A percentile compares a stretch with the other conserved stretches of the same genome.
Conservation (phyloP, 1,284 basidiomycete species). For the Sutorius eximius region DNA sequence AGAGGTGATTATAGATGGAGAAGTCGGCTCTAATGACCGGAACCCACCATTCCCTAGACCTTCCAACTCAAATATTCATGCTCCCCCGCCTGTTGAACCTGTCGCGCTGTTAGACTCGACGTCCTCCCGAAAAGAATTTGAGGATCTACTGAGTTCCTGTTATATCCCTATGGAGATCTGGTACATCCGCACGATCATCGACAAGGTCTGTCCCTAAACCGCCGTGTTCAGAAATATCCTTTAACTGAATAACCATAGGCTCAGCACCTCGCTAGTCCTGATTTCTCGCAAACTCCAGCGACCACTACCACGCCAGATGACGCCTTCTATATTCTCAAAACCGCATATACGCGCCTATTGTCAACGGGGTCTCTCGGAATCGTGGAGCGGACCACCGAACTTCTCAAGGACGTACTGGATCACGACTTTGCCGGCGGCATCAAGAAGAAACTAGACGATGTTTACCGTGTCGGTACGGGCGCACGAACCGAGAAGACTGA, state of each 20-base stretch:
- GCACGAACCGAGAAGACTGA: conserved; percentile 72
- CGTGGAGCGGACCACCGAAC: conserved; percentile 59
- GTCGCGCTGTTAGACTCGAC: conserved; percentile 45
- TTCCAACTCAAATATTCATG: not conserved
- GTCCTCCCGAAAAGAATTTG: conserved; percentile 60
- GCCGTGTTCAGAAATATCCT: not conserved
- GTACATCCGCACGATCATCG: conserved; percentile 87
- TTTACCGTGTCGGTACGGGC: conserved; percentile 64
- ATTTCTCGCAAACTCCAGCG: conserved; percentile 61
- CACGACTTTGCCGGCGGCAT: conserved; percentile 78
- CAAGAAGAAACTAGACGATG: conserved; percentile 81
- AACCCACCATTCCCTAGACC: not conserved
- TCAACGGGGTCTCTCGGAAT: conserved; percentile 68
- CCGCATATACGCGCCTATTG: conserved; percentile 72
- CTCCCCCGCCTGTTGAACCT: conserved; percentile 9
- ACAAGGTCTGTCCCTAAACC: conserved; percentile 60
- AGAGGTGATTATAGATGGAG: conserved; percentile 7
- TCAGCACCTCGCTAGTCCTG: conserved; percentile 66
- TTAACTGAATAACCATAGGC: conserved; percentile 45
- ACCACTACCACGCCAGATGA: conserved; percentile 85
- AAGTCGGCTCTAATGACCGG: not conserved
- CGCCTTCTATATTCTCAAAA: conserved; percentile 90
- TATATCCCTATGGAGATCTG: conserved; percentile 91
- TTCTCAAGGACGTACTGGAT: conserved; percentile 74
- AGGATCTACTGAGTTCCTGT: conserved; percentile 68